Conservation (phyloP, 495 filamentous ascomycete genomes). For the Aspergillus conjunctus region DNA sequence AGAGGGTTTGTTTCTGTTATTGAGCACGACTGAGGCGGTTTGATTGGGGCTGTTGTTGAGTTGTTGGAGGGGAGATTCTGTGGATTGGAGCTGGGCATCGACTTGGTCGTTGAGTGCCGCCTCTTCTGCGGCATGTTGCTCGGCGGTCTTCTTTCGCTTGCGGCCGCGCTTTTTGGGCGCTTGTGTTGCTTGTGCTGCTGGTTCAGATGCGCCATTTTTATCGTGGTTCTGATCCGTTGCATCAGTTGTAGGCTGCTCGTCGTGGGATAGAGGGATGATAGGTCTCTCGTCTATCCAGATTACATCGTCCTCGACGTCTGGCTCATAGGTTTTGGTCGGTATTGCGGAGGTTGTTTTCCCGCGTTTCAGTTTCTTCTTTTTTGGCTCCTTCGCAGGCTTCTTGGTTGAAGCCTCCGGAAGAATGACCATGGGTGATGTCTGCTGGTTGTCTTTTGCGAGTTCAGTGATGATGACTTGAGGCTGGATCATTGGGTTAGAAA, state of each 20-base stretch:
- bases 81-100: no score
- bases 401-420: constrained; percentile 9
- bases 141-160: constrained; percentile 44
- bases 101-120: background rate
- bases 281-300: constrained; percentile 43
- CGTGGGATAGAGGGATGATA: background rate
- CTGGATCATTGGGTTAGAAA: background rate
- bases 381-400: constrained; percentile 27
- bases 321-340: constrained; percentile 30
- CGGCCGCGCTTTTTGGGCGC: constrained; percentile 49
- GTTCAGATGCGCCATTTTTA: constrained; percentile 12
- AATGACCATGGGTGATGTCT: background rate
- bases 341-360: constrained; percentile 41
- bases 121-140: constrained; percentile 21
- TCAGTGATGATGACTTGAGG: background rate
- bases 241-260: constrained; percentile 5
- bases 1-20: constrained; percentile 4
- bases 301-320: constrained; percentile 38
- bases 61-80: background rate
- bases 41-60: background rate
- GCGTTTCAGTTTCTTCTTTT: constrained; percentile 46
- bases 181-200: constrained; percentile 9
- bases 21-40: constrained; percentile 6
- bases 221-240: constrained; percentile 4
- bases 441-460: background rate